Conservation (phyloP, 768 basidiomycete species). For the Termitomyces heimii region DNA sequence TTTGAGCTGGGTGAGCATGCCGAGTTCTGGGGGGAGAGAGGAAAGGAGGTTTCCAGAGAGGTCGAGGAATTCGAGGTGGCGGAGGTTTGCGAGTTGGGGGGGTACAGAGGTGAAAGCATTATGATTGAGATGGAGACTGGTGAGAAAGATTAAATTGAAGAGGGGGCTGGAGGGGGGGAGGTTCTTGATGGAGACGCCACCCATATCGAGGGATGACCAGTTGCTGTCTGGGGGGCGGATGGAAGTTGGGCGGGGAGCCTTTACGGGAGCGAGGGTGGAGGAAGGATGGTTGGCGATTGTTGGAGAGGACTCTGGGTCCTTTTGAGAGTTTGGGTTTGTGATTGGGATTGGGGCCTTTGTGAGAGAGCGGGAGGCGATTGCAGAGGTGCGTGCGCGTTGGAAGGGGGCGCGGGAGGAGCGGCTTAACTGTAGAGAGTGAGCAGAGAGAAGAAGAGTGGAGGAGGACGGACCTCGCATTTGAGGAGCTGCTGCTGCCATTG, state of each 20-base stretch:
- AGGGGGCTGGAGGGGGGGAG: slow-evolving; percentile 72
- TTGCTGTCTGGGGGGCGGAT: slow-evolving; percentile 65
- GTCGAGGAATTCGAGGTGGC: slow-evolving; percentile 86
- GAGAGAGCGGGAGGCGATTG: slow-evolving; percentile 84
- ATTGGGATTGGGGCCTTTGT: slow-evolving; percentile 88
- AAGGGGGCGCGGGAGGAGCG: slow-evolving; percentile 85
- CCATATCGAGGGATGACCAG: slow-evolving; percentile 95
- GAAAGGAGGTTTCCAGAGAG: slow-evolving; percentile 83
- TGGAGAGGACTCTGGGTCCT: slow-evolving; percentile 26
- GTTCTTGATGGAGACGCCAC: slow-evolving; percentile 90
- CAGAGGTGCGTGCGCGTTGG: slow-evolving; percentile 92
- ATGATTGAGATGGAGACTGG: slow-evolving; percentile 94
- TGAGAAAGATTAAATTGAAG: slow-evolving; percentile 88
- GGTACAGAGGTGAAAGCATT: slow-evolving; percentile 79
- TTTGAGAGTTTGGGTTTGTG: slow-evolving; percentile 78
- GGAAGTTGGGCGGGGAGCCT: slow-evolving; percentile 59
- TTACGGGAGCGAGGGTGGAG: slow-evolving; percentile 69
- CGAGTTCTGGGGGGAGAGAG: slow-evolving; percentile 78
- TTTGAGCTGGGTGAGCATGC: slow-evolving; percentile 83
- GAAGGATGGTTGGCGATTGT: slow-evolving; percentile 58
- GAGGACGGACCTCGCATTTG: slow-evolving; percentile 77
- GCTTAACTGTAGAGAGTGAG: slow-evolving; percentile 55
- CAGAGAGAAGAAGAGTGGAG: neutral
- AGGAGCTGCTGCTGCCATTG: slow-evolving; percentile 94
- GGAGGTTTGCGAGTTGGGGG: slow-evolving; percentile 75